Evolutionary conservation across 768 basidiomycete species (phyloP).

Genomic region (Amylocystis lapponica): DNA sequence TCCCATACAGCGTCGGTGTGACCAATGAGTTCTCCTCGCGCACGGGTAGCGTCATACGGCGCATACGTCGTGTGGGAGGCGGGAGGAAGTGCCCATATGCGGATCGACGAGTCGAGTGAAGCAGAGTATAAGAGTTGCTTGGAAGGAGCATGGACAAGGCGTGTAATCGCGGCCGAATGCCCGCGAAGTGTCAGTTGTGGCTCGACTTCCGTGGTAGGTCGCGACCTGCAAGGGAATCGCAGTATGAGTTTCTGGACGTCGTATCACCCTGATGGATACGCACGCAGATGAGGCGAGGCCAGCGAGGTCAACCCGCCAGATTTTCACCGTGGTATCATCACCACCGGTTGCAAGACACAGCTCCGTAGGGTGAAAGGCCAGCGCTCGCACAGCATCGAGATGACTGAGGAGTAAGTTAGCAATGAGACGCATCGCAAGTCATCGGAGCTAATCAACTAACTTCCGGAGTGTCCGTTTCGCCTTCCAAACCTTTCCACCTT

Average conservation of each 20-base stretch:
- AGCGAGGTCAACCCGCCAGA: constrained; percentile 86
- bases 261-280: too few relatives aligned
- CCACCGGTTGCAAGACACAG: constrained; percentile 87
- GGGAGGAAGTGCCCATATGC: constrained; percentile 81
- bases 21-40: constrained; percentile 77
- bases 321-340: constrained; percentile 93
- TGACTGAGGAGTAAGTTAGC: constrained; percentile 48
- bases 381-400: constrained; percentile 84
- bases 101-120: constrained; percentile 89
- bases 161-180: constrained; percentile 87
- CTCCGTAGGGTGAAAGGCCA: constrained; percentile 86
- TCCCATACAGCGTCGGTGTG: constrained; percentile 98
- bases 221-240: constrained; percentile 38
- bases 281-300: constrained; percentile 73
- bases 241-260: constrained; percentile 1
- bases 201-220: constrained; percentile 81
- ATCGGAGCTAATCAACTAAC: constrained; percentile 51
- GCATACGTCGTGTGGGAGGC: constrained; percentile 84
- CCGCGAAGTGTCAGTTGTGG: constrained; percentile 92
- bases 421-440: not conserved
- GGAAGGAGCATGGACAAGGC: constrained; percentile 72
- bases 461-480: constrained; percentile 83
- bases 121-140: constrained; percentile 83
- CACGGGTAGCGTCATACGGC: constrained; percentile 76
- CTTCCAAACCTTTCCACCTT: constrained; percentile 76